Evolutionary conservation across 495 filamentous ascomycete species (phyloP).

Genomic region (Hyphodiscus hymeniophilus): DNA sequence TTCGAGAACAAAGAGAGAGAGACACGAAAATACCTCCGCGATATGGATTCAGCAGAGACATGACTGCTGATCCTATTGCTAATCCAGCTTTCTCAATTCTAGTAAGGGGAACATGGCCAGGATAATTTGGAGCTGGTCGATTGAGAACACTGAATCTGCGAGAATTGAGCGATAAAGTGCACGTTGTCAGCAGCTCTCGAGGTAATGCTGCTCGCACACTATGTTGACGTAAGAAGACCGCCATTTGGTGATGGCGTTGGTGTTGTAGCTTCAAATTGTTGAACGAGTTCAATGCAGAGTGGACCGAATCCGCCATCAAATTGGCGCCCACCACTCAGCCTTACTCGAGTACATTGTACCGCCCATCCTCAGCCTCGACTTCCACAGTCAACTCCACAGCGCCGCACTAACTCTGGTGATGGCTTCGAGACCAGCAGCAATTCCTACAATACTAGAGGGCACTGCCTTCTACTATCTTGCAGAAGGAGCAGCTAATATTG

Average conservation of each 20-base stretch:
- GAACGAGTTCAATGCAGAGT: no score
- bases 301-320: no score
- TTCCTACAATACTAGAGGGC: conserved; percentile 6
- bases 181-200: conserved; percentile 17
- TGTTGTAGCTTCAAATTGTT: no score
- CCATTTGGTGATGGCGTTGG: conserved; percentile 10
- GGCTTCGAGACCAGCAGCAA: neutral
- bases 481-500: conserved; percentile 24
- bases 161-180: conserved; percentile 12
- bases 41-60: conserved; percentile 69
- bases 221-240: conserved; percentile 13
- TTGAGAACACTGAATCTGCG: conserved; percentile 66
- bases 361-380: no score
- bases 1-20: conserved; percentile 1
- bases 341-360: no score
- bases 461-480: conserved; percentile 9
- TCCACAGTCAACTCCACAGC: no score
- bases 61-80: conserved; percentile 73
- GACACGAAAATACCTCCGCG: conserved; percentile 33
- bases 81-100: conserved; percentile 65
- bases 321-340: no score
- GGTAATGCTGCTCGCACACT: conserved; percentile 11
- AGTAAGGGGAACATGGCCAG: conserved; percentile 86
- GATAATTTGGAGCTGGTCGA: conserved; percentile 78
- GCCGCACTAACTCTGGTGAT: no score